Evolutionary conservation across 108 stramenopile species (phyloP), one percentile per base, ranked within the genome.

Genomic region (Skeletonema marinoi): DNA sequence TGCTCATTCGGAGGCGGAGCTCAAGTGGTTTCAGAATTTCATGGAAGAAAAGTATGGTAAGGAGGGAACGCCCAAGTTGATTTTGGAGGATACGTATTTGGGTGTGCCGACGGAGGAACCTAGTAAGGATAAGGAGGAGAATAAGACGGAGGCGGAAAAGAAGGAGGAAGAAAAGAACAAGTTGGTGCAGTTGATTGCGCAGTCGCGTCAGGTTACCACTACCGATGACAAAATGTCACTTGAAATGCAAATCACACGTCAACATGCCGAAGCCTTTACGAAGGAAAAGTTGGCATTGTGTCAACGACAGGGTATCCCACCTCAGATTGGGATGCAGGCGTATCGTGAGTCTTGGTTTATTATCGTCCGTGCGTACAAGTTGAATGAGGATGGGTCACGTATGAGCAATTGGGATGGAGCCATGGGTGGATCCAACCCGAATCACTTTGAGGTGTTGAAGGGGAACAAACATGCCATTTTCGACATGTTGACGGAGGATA

Each of bases 271-370:
- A 76, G 56, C 66, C 13, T 93, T 95, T 65, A 89, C 89, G 2
- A 87, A 83, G 58, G 78, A 83, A 51, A 95, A 95, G 74, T 66
- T 95, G 64, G 88, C 75, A 2, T 65, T 80, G 83, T 88, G 83
- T 67, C 85, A 92, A 67, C 85, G 88, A 62, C 94, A 95, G 75
- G 94, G 94, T 6, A 92, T 95, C 64, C 92, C 92, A 30, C 92
- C 92, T 8, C 89, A 92, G 68, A 71, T 95, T 36, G 94, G 87
- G n/a, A n/a, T n/a, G n/a, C n/a, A n/a, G n/a, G n/a, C n/a, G n/a
- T n/a, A n/a, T n/a, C n/a, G n/a, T n/a, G n/a, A n/a, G n/a, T n/a
- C n/a, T n/a, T n/a, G n/a, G n/a, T n/a, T n/a, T n/a, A n/a, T n/a
- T n/a, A n/a, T 95, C 42, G 75, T 93, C 1, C 83, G 90, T 13